A percentile compares a stretch with the other conserved stretches of the same genome.
These are phyloP conservation scores for Exophiala calicioides DNA, from an alignment of 2,329 filamentous ascomycete genomes.

Conservation along the genomic window DNA sequence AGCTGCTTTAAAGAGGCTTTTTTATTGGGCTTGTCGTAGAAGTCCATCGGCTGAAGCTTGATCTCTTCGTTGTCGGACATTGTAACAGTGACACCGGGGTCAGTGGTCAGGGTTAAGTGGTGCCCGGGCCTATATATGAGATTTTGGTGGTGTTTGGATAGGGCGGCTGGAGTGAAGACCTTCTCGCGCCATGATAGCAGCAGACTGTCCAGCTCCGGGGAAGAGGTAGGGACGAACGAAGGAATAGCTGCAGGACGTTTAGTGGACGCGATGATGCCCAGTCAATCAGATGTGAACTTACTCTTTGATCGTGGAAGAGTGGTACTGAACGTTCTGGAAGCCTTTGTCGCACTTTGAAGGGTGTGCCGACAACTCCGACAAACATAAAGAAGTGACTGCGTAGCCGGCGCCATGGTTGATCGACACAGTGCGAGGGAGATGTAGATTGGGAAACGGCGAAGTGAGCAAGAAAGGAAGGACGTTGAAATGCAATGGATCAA, in stretches of 20 bases:
- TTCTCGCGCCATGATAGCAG: conserved; percentile 45
- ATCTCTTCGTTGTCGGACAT: conserved; percentile 42
- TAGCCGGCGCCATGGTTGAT: conserved; percentile 43
- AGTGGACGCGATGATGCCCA: background rate
- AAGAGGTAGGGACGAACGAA: conserved; percentile 42
- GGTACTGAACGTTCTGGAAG: conserved; percentile 26
- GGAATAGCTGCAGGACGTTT: conserved; percentile 37
- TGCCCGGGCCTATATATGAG: conserved; percentile 43
- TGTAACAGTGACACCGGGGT: conserved; percentile 43
- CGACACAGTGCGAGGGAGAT: too few relatives aligned
- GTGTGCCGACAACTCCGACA: conserved; percentile 35
- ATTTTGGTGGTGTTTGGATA: conserved; percentile 40
- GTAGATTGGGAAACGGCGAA: too few relatives aligned
- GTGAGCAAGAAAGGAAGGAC: too few relatives aligned
- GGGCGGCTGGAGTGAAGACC: conserved; percentile 46
- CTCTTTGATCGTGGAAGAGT: conserved; percentile 24
- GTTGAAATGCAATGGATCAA: too few relatives aligned
- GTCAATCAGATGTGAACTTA: conserved; percentile 1
- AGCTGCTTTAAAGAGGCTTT: conserved; percentile 35
- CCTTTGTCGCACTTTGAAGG: conserved; percentile 31
- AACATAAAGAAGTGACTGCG: conserved; percentile 42
- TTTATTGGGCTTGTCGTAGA: conserved; percentile 37
- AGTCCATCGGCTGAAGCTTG: conserved; percentile 41
- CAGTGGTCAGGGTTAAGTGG: conserved; percentile 38
- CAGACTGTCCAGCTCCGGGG: conserved; percentile 43